Conservation (phyloP, 2,329 filamentous ascomycete genomes). For the Penicillium sp. region DNA sequence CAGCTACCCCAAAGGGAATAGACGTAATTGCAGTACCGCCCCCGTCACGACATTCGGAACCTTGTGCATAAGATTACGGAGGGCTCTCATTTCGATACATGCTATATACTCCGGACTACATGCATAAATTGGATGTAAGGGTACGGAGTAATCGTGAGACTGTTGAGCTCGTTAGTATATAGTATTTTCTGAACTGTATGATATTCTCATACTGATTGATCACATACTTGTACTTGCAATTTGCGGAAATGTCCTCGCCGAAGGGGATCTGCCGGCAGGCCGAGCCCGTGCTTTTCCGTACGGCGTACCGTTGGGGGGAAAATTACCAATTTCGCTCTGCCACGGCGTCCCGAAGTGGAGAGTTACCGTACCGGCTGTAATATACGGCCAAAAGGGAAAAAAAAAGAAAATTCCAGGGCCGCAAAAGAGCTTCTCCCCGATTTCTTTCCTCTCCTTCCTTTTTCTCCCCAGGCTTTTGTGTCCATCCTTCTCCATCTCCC, state of each 20-base stretch:
- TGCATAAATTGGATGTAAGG: too few relatives aligned
- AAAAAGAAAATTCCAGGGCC: conserved; percentile 32
- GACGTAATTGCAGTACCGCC: conserved; percentile 9
- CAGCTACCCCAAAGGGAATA: conserved; percentile 1
- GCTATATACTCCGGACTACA: too few relatives aligned
- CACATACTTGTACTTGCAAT: too few relatives aligned
- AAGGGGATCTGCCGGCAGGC: conserved; percentile 22
- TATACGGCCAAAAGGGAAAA: conserved; percentile 37
- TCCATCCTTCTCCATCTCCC: conserved; percentile 30
- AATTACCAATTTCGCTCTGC: conserved; percentile 27
- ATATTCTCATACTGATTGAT: not conserved
- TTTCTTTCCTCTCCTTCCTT: conserved; percentile 34
- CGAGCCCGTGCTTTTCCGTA: conserved; percentile 17
- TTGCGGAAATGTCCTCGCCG: not conserved
- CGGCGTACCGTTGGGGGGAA: conserved; percentile 25
- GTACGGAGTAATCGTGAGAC: not conserved
- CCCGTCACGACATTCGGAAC: not conserved
- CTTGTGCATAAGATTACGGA: not conserved
- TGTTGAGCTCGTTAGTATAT: not conserved
- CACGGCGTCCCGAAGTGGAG: conserved; percentile 20
- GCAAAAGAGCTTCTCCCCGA: conserved; percentile 31
- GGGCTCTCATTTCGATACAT: not conserved
- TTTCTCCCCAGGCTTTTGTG: conserved; percentile 34
- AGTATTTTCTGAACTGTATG: not conserved
- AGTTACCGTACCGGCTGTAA: conserved; percentile 32